These are phyloP conservation scores for Neospermospora avenae DNA, from an alignment of 2,329 filamentous ascomycete species.

Conservation along the genomic window DNA sequence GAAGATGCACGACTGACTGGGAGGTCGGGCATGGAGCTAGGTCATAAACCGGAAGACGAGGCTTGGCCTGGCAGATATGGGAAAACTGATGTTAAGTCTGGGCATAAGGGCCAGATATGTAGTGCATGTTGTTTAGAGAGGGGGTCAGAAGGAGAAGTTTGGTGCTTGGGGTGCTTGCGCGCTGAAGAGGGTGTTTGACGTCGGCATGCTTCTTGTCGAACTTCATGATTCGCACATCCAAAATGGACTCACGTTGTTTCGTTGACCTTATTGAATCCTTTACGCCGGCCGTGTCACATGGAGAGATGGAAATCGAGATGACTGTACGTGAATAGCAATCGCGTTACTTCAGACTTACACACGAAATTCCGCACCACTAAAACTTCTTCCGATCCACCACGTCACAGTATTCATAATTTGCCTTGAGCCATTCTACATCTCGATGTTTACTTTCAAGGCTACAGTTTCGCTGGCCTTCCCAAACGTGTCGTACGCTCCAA, in stretches of 20 bases:
- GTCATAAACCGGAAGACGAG: not conserved
- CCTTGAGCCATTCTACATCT: not conserved
- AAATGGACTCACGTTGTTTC: not conserved
- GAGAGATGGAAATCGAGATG: too few species aligned
- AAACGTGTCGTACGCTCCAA: slow-evolving; percentile 5
- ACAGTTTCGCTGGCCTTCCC: slow-evolving; percentile 1
- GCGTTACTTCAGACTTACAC: too few species aligned
- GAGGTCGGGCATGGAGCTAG: not conserved
- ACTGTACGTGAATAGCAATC: too few species aligned
- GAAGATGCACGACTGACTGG: slow-evolving; percentile 8
- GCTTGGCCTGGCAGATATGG: not conserved
- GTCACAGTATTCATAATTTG: too few species aligned
- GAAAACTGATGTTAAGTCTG: not conserved
- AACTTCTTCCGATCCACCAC: too few species aligned
- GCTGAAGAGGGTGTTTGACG: slow-evolving; percentile 16
- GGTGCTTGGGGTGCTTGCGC: slow-evolving; percentile 60
- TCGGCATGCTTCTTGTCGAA: not conserved
- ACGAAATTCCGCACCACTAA: too few species aligned
- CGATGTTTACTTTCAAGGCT: slow-evolving; percentile 9
- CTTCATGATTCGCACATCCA: not conserved
- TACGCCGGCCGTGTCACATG: too few species aligned
- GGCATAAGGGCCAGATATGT: slow-evolving; percentile 50
- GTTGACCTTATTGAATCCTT: too few species aligned
- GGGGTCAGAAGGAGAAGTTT: slow-evolving; percentile 61
- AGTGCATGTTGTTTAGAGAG: slow-evolving; percentile 67